Base-by-base conservation (phyloP, 352 stramenopile genomes). In the Pythium scleroteichum region DNA sequence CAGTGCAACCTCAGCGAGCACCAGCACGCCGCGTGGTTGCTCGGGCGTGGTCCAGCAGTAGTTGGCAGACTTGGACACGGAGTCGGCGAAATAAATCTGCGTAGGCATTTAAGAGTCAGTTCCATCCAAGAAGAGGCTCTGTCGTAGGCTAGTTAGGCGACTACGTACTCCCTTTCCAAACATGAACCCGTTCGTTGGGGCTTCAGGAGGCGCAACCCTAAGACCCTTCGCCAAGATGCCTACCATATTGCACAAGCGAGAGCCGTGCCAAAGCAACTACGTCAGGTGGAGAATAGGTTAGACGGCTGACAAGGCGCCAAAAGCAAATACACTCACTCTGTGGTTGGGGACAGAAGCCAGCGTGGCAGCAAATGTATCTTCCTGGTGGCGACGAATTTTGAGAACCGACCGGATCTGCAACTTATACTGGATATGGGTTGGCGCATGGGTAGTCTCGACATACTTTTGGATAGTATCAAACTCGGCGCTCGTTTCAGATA, bases 31-130 rank as follows among this genome's bases (percentile, higher is more conserved):
- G 54, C 78, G 79, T 4, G 82, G 76, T 49, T 83, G 81, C 39
- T 87, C 71, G 2, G 78, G 62, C 0, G 76, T 83, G 5, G 80
- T 71, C 71, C 81, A 92, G 71, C 87, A 96, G 68, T 96, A 96
- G 52, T 86, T 87, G 2, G 83, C 78, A 0, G 78, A 90, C 61
- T 96, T 96, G 55, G 80, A 85, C 14, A 87, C 75, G 0, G 78
- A 84, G 51, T 96, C 86, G 8, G 87, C 84, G 75, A 94, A 95
- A 61, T 96, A 96, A 16, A 96, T 79, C 81, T 91, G 47, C 4
- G 57, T 10, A 10, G 29, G 45, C 24, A 35, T 2, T 3, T 52
- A 16, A 62, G 3, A 9, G 24, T 57, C 14, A 53, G 29, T 17
- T n/a, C 35, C 52, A 20, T 35, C 29, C 10, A 35, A 5, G 10